Evolutionary conservation across 2,329 filamentous ascomycete genomes (phyloP).

Genomic region (Ceratocystis cacaofunesta): DNA sequence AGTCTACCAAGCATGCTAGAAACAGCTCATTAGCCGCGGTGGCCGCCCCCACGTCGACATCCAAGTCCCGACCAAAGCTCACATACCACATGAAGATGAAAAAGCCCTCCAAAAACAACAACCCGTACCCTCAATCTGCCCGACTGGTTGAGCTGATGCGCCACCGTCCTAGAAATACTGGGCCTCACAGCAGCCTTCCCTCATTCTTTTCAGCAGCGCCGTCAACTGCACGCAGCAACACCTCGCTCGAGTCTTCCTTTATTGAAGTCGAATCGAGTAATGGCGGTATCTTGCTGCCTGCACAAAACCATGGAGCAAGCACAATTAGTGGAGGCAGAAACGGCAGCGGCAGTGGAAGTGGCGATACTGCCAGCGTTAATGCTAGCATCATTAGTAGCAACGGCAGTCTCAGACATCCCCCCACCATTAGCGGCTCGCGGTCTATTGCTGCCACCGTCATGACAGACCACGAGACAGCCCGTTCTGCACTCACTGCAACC

Average conservation of each 20-base stretch:
- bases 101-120: constrained; percentile 51
- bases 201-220: constrained; percentile 14
- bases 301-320: constrained; percentile 26
- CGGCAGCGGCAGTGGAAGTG: constrained; percentile 1
- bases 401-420: constrained; percentile 29
- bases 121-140: constrained; percentile 80
- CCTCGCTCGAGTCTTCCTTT: constrained; percentile 14
- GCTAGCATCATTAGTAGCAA: constrained; percentile 15
- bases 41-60: background rate
- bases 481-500: constrained; percentile 50
- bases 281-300: constrained; percentile 20
- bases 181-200: constrained; percentile 15
- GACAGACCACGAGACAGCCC: constrained; percentile 64
- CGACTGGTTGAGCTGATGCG: constrained; percentile 26
- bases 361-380: constrained; percentile 13
- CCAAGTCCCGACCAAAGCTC: constrained; percentile 11
- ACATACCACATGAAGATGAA: constrained; percentile 17
- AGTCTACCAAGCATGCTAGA: constrained; percentile 4
- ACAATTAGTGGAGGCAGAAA: constrained; percentile 35
- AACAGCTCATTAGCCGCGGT: background rate
- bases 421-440: constrained; percentile 40
- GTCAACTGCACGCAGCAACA: constrained; percentile 9
- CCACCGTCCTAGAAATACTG: constrained; percentile 4
- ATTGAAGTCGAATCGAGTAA: constrained; percentile 15
- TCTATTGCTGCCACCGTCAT: constrained; percentile 67